phyloP scores from a whole-genome alignment of 495 filamentous ascomycete genomes.

The Trichoderma reesei region DNA sequence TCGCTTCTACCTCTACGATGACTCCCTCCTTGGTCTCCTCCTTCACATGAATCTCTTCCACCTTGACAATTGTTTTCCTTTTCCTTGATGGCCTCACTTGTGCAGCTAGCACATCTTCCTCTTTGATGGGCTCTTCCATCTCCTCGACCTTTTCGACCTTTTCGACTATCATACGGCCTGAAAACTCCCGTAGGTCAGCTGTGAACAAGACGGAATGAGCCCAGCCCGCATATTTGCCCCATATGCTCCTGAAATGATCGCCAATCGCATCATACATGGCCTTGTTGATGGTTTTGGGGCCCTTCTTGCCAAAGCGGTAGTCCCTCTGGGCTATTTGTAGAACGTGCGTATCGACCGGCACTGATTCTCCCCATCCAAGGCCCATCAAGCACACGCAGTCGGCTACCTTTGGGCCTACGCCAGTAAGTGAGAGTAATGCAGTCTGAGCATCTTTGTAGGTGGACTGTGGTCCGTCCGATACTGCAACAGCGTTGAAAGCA shows the following conservation, averaged over 20 bases:
- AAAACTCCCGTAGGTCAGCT: conserved; percentile 80
- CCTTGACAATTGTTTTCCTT: conserved; percentile 11
- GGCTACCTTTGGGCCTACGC: conserved; percentile 92
- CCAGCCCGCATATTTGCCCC: conserved; percentile 95
- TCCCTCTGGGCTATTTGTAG: conserved; percentile 97
- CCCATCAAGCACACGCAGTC: conserved; percentile 98
- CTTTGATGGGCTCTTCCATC: conserved; percentile 9
- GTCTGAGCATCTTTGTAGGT: conserved; percentile 74
- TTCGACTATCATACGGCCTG: conserved; percentile 31
- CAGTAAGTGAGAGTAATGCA: conserved; percentile 63
- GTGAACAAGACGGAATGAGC: conserved; percentile 96
- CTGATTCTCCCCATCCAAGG: conserved; percentile 88
- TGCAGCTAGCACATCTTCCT: conserved; percentile 21
- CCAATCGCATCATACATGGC: conserved; percentile 82
- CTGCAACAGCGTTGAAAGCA: conserved; percentile 22
- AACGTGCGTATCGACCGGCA: conserved; percentile 96
- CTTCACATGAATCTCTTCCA: conserved; percentile 12
- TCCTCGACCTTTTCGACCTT: conserved; percentile 19
- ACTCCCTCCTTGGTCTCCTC: conserved; percentile 5
- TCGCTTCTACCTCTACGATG: not conserved
- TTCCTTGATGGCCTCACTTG: conserved; percentile 12
- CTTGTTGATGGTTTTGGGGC: conserved; percentile 78
- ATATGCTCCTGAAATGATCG: conserved; percentile 79
- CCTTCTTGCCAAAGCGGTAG: conserved; percentile 79
- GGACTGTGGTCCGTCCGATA: conserved; percentile 11